Base-by-base conservation (phyloP, 2,329 filamentous ascomycete genomes). In the Cephalotrichum gorgonifer region DNA sequence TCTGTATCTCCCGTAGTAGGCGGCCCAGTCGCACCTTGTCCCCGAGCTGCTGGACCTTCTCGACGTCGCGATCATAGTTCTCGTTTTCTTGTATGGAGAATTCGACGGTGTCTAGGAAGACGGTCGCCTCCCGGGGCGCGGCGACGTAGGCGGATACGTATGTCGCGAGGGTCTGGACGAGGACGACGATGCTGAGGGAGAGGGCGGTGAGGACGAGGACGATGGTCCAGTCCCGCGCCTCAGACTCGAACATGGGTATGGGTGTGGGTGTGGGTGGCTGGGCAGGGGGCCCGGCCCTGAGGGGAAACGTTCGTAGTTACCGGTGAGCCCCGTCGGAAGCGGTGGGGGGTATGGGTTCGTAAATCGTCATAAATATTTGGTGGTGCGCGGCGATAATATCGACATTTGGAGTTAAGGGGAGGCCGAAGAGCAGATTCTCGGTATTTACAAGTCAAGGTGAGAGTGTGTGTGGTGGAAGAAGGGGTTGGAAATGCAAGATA, bases 51-150 rank as follows among this genome's bases (percentile, higher is more conserved):
- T 70, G 70, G 35, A 83, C 71, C 51, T 73, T 75, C 49, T 72
- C 66, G 44, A 83, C 70, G 56, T 83, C 78, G 55, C 71, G 68
- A 60, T 82, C 76, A 59, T 82, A 82, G 57, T 71, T 76, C 62
- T 83, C 79, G 57, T 82, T 83, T 60, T 83, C 80, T 55, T 75
- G 68, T 44, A 81, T 69, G 35, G 78, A 86, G 57, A 73, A 78
- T 60, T 82, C 78, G 57, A 79, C 71, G 15, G 75, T 71, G 58
- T 82, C 78, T 57, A 81, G 62, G 56, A 83, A 79, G 50, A 71
- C 71, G 51, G 64, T 64, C 49, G 82, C 70, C 62, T 83, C 79
- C 53, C 66, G 68, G 26, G 79, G 79, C 26, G 80, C 80, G 31
- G 69, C 72, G 41, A 73, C 58, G 62, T 81, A 83, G 17, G 78